Conservation (phyloP, 129 eudicot genomes). For the Silybum marianum region DNA sequence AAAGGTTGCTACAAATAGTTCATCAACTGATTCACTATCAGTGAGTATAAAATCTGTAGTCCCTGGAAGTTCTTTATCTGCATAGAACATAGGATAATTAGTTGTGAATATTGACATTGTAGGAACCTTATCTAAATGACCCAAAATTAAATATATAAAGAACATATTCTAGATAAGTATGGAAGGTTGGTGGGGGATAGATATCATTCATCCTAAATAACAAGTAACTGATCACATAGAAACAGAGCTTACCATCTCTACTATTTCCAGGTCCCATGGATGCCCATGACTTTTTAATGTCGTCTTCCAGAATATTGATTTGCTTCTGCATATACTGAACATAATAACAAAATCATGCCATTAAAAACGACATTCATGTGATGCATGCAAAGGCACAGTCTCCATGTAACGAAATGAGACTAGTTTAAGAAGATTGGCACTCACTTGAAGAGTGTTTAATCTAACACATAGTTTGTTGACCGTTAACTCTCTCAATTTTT, state of each 20-base stretch:
- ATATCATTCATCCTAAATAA: background rate
- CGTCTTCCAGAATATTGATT: conserved; percentile 70
- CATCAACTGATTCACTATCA: conserved; percentile 76
- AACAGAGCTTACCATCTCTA: conserved; percentile 53
- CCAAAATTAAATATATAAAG: background rate
- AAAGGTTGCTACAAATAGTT: conserved; percentile 90
- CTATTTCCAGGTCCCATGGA: conserved; percentile 31
- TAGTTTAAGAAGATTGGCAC: conserved; percentile 35
- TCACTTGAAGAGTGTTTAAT: conserved; percentile 87
- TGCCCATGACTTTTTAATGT: conserved; percentile 87
- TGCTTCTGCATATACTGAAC: conserved; percentile 90
- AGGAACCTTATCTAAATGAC: background rate
- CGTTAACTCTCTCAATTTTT: conserved; percentile 58
- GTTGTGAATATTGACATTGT: background rate
- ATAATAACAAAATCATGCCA: conserved; percentile 22
- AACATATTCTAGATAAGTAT: background rate
- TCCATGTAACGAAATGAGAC: background rate
- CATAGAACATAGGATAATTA: conserved; percentile 31
- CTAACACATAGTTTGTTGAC: conserved; percentile 78
- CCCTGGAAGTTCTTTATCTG: conserved; percentile 51
- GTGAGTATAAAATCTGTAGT: conserved; percentile 33
- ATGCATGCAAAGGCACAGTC: conserved; percentile 2
- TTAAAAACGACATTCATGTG: background rate
- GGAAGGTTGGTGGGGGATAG: background rate
- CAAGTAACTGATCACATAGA: background rate